Percentiles rank a stretch among this genome's conserved stretches.
phyloP scores from a whole-genome alignment of 2,329 filamentous ascomycete genomes.

The Cladosporium oxysporum region DNA sequence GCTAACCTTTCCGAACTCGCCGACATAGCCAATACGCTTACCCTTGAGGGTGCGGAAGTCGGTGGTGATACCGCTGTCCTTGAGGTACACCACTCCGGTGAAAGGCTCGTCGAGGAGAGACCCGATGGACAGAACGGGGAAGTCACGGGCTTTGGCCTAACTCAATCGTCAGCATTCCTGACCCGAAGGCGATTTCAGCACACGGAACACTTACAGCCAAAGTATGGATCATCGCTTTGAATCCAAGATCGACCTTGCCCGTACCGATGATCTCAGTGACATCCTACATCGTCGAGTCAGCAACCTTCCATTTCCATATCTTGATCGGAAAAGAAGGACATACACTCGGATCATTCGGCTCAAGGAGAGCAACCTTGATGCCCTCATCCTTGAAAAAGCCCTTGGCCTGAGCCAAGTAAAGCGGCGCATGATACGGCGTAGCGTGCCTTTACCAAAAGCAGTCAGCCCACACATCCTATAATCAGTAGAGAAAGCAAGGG shows the following conservation, averaged over 20 bases:
- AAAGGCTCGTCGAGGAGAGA: conserved; percentile 79
- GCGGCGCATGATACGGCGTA: conserved; percentile 76
- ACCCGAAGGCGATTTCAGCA: no score
- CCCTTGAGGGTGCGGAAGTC: conserved; percentile 75
- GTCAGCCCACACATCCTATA: conserved; percentile 10
- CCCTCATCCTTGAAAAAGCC: conserved; percentile 75
- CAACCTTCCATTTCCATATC: neutral
- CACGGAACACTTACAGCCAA: conserved; percentile 56
- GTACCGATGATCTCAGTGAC: conserved; percentile 80
- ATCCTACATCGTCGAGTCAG: conserved; percentile 50
- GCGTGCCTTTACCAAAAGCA: conserved; percentile 61
- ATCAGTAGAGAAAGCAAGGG: neutral
- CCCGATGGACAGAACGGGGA: conserved; percentile 71
- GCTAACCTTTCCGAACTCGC: conserved; percentile 69
- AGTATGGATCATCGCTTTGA: conserved; percentile 84
- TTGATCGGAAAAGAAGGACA: conserved; percentile 24
- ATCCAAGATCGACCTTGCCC: conserved; percentile 74
- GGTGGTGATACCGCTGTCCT: conserved; percentile 70
- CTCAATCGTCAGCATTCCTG: neutral
- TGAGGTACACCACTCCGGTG: conserved; percentile 76
- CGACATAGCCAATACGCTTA: conserved; percentile 77
- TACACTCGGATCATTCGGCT: conserved; percentile 75
- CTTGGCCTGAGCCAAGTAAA: conserved; percentile 75
- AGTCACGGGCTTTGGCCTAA: conserved; percentile 73
- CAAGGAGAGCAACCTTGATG: conserved; percentile 74